A percentile compares a stretch with the other conserved stretches of the same genome.
Conservation (phyloP, 177 flowering plant genomes). For the Vitis hybrid region DNA sequence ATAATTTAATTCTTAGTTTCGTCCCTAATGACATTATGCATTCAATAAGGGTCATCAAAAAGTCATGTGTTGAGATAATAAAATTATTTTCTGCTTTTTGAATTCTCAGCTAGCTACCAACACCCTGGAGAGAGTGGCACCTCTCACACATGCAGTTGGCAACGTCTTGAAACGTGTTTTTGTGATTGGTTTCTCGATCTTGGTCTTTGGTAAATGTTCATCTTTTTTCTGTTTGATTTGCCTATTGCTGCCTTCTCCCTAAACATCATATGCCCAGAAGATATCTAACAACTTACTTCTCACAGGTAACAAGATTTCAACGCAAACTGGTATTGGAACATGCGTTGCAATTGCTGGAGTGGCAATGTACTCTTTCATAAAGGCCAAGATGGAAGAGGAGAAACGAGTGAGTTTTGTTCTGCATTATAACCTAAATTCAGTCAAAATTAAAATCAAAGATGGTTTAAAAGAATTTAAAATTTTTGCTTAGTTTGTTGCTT, state of each 20-base stretch:
- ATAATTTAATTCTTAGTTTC: not conserved
- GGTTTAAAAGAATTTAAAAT: not conserved
- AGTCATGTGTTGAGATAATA: not conserved
- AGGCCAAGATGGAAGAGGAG: conserved; percentile 91
- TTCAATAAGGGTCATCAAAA: not conserved
- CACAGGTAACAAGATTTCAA: conserved; percentile 86
- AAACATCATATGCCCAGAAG: not conserved
- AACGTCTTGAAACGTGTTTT: conserved; percentile 95
- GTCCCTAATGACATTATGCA: not conserved
- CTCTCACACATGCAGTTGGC: conserved; percentile 95
- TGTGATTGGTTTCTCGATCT: conserved; percentile 90
- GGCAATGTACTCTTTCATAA: conserved; percentile 78
- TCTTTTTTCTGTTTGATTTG: not conserved
- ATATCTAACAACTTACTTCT: conserved; percentile 6
- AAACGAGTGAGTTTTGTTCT: conserved; percentile 56
- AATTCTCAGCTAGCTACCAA: conserved; percentile 81
- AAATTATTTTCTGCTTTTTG: not conserved
- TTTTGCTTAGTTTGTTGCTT: not conserved
- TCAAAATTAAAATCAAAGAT: not conserved
- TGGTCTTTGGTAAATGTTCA: conserved; percentile 61
- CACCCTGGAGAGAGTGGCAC: conserved; percentile 96
- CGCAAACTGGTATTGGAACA: conserved; percentile 94
- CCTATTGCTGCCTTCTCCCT: not conserved
- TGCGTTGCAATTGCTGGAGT: conserved; percentile 88
- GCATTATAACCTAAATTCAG: not conserved